Percentiles rank a stretch among this genome's conserved stretches.
These are phyloP conservation scores for Atalantia buxifolia DNA, from an alignment of 345 rosid species.

Conservation along the genomic window DNA sequence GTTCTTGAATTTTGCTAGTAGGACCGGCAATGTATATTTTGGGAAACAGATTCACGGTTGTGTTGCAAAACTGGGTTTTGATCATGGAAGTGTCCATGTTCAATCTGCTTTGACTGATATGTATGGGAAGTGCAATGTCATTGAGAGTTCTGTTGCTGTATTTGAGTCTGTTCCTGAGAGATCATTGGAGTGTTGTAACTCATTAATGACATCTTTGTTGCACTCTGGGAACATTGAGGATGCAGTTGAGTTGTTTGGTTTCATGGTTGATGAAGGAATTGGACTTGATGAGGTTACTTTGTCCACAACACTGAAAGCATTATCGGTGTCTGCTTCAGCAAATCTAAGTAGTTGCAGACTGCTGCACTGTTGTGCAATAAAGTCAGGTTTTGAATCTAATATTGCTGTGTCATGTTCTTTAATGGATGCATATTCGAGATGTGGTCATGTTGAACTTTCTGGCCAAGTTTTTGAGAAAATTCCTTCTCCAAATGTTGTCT, in stretches of 20 bases:
- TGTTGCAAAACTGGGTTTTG: slow-evolving; percentile 56
- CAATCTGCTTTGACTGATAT: slow-evolving; percentile 69
- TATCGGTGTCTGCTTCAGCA: slow-evolving; percentile 38
- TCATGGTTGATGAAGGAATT: slow-evolving; percentile 72
- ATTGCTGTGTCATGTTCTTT: slow-evolving; percentile 70
- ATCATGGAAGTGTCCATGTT: slow-evolving; percentile 36
- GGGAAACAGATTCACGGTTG: slow-evolving; percentile 77
- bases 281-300: slow-evolving; percentile 66
- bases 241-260: slow-evolving; percentile 62
- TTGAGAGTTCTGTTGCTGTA: slow-evolving; percentile 46
- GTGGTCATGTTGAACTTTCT: slow-evolving; percentile 56
- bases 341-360: slow-evolving; percentile 38
- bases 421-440: slow-evolving; percentile 63
- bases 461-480: slow-evolving; percentile 43
- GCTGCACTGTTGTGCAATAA: slow-evolving; percentile 61
- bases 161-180: slow-evolving; percentile 35
- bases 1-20: slow-evolving; percentile 57
- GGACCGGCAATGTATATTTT: slow-evolving; percentile 30
- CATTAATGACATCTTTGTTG: slow-evolving; percentile 66
- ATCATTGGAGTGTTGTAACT: slow-evolving; percentile 58
- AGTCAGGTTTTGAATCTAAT: slow-evolving; percentile 52
- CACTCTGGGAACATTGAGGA: slow-evolving; percentile 52
- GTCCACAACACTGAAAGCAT: slow-evolving; percentile 60
- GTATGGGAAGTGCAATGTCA: slow-evolving; percentile 76
- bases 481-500: slow-evolving; percentile 54